Evolutionary conservation across 257 asterid genomes (phyloP).

Genomic region (Solanum infundibuliforme): DNA sequence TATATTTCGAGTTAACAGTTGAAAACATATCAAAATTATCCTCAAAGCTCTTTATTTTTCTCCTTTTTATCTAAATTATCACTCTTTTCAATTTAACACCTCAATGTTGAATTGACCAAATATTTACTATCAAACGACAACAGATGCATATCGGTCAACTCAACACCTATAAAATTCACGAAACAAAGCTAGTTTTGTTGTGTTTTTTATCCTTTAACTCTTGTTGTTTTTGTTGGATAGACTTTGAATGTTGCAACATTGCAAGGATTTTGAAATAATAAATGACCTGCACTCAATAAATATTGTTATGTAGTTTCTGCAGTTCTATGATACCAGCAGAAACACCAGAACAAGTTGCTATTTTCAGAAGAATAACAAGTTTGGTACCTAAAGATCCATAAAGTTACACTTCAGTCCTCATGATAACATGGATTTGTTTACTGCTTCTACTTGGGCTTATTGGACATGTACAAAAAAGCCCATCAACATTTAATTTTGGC

Average conservation of each 20-base stretch:
- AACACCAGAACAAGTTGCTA: background rate
- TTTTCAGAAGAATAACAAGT: background rate
- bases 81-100: background rate
- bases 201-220: too few species aligned
- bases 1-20: background rate
- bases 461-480: background rate
- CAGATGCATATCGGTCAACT: too few species aligned
- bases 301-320: background rate
- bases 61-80: background rate
- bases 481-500: background rate
- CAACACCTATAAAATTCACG: too few species aligned
- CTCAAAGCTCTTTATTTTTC: too few species aligned
- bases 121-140: background rate
- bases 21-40: background rate
- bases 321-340: background rate
- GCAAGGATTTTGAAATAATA: background rate
- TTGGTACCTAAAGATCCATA: background rate
- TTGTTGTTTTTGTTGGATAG: background rate
- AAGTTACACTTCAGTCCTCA: background rate
- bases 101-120: background rate
- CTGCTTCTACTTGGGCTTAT: background rate
- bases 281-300: background rate
- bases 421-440: background rate
- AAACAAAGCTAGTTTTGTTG: too few species aligned
- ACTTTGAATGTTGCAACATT: background rate